Evolutionary conservation across 345 rosid genomes (phyloP).

Genomic region (Psidium friedrichsthalianum): DNA sequence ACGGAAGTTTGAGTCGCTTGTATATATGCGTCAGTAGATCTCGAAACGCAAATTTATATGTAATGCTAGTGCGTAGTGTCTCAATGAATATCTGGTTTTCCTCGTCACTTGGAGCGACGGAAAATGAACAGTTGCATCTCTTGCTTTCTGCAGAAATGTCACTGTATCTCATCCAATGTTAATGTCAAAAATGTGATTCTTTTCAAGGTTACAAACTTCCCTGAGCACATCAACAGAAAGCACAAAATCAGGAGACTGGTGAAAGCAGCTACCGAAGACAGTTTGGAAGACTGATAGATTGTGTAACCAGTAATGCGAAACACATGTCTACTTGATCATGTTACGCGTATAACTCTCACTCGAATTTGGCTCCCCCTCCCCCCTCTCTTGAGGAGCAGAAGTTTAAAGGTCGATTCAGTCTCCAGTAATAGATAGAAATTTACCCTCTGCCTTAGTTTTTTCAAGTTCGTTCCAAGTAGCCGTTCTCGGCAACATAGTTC

Average conservation of each 20-base stretch:
- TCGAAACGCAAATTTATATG: background rate
- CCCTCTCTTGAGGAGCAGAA: background rate
- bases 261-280: background rate
- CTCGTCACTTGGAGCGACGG: background rate
- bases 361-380: background rate
- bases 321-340: background rate
- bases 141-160: background rate
- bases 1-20: background rate
- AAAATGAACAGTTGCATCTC: background rate
- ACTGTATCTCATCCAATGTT: background rate
- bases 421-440: background rate
- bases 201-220: background rate
- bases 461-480: background rate
- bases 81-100: background rate
- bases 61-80: background rate
- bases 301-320: background rate
- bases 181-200: background rate
- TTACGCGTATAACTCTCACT: background rate
- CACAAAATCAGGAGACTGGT: background rate
- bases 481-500: background rate
- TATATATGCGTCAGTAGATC: background rate
- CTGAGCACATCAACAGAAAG: background rate
- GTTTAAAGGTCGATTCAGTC: background rate
- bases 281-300: background rate
- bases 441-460: background rate